Base-by-base conservation (phyloP, 768 basidiomycete species). In the Suillus luteus region DNA sequence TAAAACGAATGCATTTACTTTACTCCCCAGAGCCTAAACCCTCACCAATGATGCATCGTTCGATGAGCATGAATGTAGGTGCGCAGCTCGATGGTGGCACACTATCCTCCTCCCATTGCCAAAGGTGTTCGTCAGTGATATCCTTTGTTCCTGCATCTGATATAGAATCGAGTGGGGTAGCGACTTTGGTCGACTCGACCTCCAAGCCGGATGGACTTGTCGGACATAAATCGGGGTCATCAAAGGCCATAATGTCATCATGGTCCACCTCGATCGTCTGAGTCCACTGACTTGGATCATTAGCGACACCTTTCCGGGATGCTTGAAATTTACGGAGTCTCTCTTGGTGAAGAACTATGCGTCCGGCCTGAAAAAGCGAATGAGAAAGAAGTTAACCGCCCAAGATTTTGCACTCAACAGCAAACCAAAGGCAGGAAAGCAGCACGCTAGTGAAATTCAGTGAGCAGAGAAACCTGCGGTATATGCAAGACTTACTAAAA, bases 401-500 rank as follows among this genome's bases (percentile, higher is more conserved):
- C 9, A 14, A 19, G 11, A 41, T 27, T 17, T 41, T 5, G 40
- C 24, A 57, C 55, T 57, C 55, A 57, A 57, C 55, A 27, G 38
- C 55, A 57, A 57, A 27, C 55, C 55, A 57, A 57, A 57, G 37
- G 15, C 4, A 57, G 17, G 15, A 11, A 11, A 40, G 24, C 9
- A 38, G 15, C 17, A 57, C 22, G 15, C 55, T 57, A 6, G 17
- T 11, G 37, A 6, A 10, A 40, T 40, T 17, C 55, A 57, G 24
- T 57, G 22, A 57, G 55, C 9, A 40, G 15, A 17, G 38, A 27
- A 27, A 24, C 2, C 11, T 38, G 55, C 10, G 38, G 15, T 40
- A 24, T 24, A 40, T 9, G 55, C 55, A 57, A 43, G 11, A 65
- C 71, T 24, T 40, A 70, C 72, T 68, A 66, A 57, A 68, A 73